Evolutionary conservation across 2,329 filamentous ascomycete genomes (phyloP).

Genomic region (Fusarium napiforme): DNA sequence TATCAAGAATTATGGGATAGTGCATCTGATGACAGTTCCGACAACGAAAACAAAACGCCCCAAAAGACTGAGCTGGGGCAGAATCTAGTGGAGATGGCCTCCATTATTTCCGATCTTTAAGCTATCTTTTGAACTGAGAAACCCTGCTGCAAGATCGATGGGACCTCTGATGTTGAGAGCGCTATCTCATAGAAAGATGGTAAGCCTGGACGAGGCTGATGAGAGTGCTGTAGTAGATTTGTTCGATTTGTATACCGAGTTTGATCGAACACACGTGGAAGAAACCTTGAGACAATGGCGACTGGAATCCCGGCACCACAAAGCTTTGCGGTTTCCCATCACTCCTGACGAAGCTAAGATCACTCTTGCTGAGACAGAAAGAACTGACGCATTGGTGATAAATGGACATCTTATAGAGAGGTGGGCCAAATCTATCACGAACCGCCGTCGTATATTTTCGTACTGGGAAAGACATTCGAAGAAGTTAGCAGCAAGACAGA

Average conservation of each 20-base stretch:
- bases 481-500: not conserved
- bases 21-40: not conserved
- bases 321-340: too few species aligned
- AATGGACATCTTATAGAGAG: too few species aligned
- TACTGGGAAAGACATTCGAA: not conserved
- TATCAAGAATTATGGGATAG: not conserved
- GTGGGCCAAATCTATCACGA: not conserved
- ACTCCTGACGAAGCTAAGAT: too few species aligned
- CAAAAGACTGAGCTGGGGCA: not conserved
- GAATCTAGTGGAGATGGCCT: not conserved
- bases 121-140: not conserved
- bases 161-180: not conserved
- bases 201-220: not conserved
- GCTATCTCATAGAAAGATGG: not conserved
- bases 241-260: too few species aligned
- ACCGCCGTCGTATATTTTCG: not conserved
- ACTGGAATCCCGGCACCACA: too few species aligned
- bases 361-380: too few species aligned
- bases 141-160: not conserved
- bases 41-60: not conserved
- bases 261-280: too few species aligned
- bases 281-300: too few species aligned
- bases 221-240: too few species aligned
- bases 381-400: too few species aligned
- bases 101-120: not conserved